Conservation (phyloP, 108 stramenopile species). For the Skeletonema potamos region DNA sequence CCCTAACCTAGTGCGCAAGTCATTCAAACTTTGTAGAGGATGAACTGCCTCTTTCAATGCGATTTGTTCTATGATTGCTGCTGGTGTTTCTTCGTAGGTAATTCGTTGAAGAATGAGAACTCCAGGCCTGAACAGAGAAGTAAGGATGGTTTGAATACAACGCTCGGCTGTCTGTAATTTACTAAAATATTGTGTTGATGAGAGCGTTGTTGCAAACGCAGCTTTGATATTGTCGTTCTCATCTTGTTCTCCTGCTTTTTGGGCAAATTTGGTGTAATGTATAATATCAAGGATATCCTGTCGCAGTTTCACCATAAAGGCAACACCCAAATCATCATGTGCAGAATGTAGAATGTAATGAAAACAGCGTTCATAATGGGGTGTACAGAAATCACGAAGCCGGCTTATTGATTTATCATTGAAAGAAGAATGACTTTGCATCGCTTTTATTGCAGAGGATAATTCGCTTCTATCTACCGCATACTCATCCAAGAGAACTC, state of each 20-base stretch:
- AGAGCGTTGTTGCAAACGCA: background rate
- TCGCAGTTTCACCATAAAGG: conserved; percentile 59
- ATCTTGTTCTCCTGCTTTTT: conserved; percentile 4
- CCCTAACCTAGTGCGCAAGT: conserved; percentile 79
- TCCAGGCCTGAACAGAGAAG: conserved; percentile 43
- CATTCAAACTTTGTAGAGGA: conserved; percentile 80
- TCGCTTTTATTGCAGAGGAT: conserved; percentile 6
- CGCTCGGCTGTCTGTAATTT: conserved; percentile 23
- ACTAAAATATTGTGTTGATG: conserved; percentile 1
- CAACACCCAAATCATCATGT: conserved; percentile 52
- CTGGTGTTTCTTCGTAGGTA: conserved; percentile 85
- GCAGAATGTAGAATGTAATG: conserved; percentile 57
- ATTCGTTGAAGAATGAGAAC: conserved; percentile 64
- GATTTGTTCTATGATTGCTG: conserved; percentile 87
- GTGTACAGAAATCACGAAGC: conserved; percentile 50
- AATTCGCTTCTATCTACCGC: conserved; percentile 14
- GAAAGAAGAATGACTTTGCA: conserved; percentile 10
- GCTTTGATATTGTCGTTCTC: background rate
- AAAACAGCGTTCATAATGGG: conserved; percentile 57
- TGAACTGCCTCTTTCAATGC: conserved; percentile 91
- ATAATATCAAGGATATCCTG: conserved; percentile 51
- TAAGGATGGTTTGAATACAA: conserved; percentile 35
- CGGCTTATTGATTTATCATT: conserved; percentile 13
- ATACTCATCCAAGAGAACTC: conserved; percentile 13
- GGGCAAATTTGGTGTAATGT: conserved; percentile 19